phyloP scores from a whole-genome alignment of 495 filamentous ascomycete genomes.

The Neurospora africana region DNA sequence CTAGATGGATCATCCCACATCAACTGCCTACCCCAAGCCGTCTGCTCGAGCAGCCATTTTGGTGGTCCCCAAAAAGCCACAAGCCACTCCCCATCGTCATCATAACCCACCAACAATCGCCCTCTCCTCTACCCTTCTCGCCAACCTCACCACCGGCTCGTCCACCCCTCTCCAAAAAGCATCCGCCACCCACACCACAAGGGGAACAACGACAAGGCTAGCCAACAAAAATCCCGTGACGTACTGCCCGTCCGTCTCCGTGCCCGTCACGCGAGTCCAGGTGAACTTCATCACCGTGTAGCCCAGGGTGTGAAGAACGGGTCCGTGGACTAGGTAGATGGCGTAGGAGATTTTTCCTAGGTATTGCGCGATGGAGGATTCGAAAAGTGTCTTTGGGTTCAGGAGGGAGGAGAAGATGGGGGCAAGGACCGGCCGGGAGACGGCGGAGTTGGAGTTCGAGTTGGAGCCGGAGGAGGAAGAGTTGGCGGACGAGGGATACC shows the following conservation, averaged over 20 bases:
- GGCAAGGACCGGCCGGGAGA: background rate
- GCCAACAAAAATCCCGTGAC: slow-evolving; percentile 26
- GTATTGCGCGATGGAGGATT: slow-evolving; percentile 28
- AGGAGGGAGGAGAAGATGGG: background rate
- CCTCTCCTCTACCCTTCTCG: slow-evolving; percentile 30
- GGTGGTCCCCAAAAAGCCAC: background rate
- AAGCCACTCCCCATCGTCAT: background rate
- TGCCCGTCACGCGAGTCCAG: slow-evolving; percentile 24
- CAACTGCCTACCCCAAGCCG: background rate
- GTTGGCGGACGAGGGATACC: slow-evolving; percentile 3
- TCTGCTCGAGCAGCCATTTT: background rate
- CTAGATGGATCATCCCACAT: background rate
- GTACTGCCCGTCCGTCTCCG: slow-evolving; percentile 20
- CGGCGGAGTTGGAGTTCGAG: background rate
- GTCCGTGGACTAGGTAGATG: slow-evolving; percentile 44
- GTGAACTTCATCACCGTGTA: slow-evolving; percentile 26
- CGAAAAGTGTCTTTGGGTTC: slow-evolving; percentile 15
- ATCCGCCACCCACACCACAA: slow-evolving; percentile 35
- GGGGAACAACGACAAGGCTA: slow-evolving; percentile 23
- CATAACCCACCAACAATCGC: background rate
- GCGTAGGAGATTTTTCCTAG: slow-evolving; percentile 41
- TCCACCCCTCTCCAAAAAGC: slow-evolving; percentile 37
- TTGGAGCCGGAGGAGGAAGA: background rate
- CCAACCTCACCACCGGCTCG: slow-evolving; percentile 33
- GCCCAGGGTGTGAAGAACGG: slow-evolving; percentile 35